Conservation (phyloP, 257 asterid genomes). For the Forsythia suspensa region DNA sequence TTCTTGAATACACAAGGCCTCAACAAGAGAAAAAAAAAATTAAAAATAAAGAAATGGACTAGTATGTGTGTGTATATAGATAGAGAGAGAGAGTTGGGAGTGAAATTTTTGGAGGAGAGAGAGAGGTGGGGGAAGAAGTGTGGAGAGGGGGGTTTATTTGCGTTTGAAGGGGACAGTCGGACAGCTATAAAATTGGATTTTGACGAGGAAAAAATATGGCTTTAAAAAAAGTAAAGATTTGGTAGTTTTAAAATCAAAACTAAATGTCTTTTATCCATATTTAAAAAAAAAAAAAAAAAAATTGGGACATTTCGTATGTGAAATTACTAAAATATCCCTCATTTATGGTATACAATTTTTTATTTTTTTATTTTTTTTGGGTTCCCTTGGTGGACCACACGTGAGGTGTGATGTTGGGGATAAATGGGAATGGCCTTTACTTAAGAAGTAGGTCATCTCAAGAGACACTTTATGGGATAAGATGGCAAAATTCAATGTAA, state of each 20-base stretch:
- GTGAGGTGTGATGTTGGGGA: conserved; percentile 49
- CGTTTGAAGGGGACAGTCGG: conserved; percentile 56
- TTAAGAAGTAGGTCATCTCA: conserved; percentile 50
- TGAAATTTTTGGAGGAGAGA: conserved; percentile 28
- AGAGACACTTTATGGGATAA: conserved; percentile 18
- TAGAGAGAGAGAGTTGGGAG: conserved; percentile 22
- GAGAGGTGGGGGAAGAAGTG: conserved; percentile 46
- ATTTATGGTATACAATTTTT: background rate
- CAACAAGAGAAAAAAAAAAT: background rate
- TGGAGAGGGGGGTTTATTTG: conserved; percentile 67
- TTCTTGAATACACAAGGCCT: background rate
- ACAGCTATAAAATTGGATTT: conserved; percentile 61
- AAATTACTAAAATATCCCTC: conserved; percentile 13
- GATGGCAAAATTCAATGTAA: conserved; percentile 32
- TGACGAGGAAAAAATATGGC: conserved; percentile 71
- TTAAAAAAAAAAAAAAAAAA: background rate
- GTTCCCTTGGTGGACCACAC: conserved; percentile 51
- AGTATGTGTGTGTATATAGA: background rate
- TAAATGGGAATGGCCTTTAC: conserved; percentile 45
- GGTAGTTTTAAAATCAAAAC: conserved; percentile 17
- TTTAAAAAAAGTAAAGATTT: conserved; percentile 35
- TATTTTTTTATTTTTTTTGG: background rate
- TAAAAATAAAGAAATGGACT: background rate
- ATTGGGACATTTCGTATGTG: background rate
- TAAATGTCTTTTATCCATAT: conserved; percentile 10